Evolutionary conservation across 805 yeast genomes (phyloP).

Genomic region (Debaryomyces prosopidis): DNA sequence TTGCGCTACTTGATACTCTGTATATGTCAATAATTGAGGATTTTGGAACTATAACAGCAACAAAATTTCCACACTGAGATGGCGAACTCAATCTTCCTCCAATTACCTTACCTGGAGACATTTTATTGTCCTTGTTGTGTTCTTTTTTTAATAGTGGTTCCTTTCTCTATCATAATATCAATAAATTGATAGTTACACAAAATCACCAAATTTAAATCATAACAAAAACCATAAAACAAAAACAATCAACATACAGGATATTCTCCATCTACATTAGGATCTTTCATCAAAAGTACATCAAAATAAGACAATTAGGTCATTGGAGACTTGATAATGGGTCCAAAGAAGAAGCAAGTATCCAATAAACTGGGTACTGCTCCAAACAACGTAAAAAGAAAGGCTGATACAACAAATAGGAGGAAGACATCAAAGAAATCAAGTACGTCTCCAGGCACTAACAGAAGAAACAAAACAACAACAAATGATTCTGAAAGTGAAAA

Average conservation of each 20-base stretch:
- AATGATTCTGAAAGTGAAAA: neutral
- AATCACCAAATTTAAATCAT: constrained; percentile 4
- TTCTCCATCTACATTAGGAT: neutral
- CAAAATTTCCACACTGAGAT: constrained; percentile 20
- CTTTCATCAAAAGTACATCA: neutral
- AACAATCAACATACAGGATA: constrained; percentile 14
- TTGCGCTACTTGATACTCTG: neutral
- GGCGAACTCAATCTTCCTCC: constrained; percentile 7
- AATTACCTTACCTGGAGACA: neutral
- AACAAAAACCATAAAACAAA: constrained; percentile 9
- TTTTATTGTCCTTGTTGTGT: neutral
- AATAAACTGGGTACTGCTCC: constrained; percentile 1
- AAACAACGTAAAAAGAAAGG: constrained; percentile 1
- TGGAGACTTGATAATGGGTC: constrained; percentile 6
- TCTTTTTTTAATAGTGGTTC: no score
- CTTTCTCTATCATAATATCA: neutral
- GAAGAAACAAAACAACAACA: neutral
- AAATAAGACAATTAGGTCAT: neutral
- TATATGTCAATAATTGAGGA: neutral
- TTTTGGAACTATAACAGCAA: constrained; percentile 12
- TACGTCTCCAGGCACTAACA: neutral
- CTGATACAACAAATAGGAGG: neutral
- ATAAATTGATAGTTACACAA: constrained; percentile 3
- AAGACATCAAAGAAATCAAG: neutral
- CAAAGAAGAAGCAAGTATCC: constrained; percentile 7